Evolutionary conservation across 2,329 filamentous ascomycete species (phyloP).

Genomic region (Curvularia lunata): DNA sequence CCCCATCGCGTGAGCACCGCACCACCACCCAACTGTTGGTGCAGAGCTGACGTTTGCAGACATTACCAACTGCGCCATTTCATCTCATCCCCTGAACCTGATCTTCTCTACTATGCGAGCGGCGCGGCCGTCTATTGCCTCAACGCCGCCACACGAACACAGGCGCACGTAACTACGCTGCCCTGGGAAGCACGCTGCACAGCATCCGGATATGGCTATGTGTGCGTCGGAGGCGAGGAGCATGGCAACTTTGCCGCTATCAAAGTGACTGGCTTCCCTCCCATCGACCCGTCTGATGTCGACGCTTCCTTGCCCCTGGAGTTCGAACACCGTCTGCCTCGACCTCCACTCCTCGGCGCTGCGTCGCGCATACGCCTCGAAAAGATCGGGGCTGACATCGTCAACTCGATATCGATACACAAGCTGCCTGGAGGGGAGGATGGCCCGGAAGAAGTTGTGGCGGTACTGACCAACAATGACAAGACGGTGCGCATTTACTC

Average conservation of each 20-base stretch:
- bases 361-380: constrained; percentile 58
- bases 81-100: constrained; percentile 78
- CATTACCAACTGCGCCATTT: constrained; percentile 91
- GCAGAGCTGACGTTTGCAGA: constrained; percentile 53
- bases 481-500: constrained; percentile 85
- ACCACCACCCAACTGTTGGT: not conserved
- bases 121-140: constrained; percentile 65
- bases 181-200: constrained; percentile 78
- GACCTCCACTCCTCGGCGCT: constrained; percentile 48
- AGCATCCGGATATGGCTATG: constrained; percentile 83
- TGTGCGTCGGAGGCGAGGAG: constrained; percentile 85
- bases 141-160: constrained; percentile 71
- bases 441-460: constrained; percentile 67
- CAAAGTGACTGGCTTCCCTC: constrained; percentile 59
- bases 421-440: constrained; percentile 53
- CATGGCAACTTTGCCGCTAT: constrained; percentile 86
- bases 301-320: constrained; percentile 65
- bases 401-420: constrained; percentile 71
- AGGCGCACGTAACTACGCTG: constrained; percentile 75
- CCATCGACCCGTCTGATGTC: constrained; percentile 56
- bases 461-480: constrained; percentile 88
- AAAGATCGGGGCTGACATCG: constrained; percentile 67
- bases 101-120: constrained; percentile 84
- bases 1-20: constrained; percentile 53
- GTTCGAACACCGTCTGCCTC: constrained; percentile 43